Conservation (phyloP, 2,329 filamentous ascomycete species). For the Colletotrichum sidae region DNA sequence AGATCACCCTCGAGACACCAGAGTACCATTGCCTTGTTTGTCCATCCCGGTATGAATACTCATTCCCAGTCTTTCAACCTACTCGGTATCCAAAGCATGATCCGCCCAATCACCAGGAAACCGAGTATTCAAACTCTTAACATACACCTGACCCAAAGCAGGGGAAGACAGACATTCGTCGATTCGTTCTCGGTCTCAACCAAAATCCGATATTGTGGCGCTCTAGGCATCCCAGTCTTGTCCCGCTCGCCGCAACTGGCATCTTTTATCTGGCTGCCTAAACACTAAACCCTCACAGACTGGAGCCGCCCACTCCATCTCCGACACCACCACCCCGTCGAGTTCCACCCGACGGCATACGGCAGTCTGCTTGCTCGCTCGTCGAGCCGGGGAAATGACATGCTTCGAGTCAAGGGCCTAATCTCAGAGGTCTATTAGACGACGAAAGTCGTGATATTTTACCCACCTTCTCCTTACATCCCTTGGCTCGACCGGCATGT, state of each 20-base stretch:
- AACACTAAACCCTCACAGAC: slow-evolving; percentile 25
- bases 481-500: no score
- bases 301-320: slow-evolving; percentile 24
- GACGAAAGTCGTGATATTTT: no score
- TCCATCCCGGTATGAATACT: slow-evolving; percentile 5
- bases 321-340: slow-evolving; percentile 8
- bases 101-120: no score
- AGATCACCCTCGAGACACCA: slow-evolving; percentile 8
- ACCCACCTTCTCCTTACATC: not conserved
- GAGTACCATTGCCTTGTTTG: slow-evolving; percentile 2
- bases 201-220: slow-evolving; percentile 8
- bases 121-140: no score
- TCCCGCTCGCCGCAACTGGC: slow-evolving; percentile 14
- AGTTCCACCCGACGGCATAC: slow-evolving; percentile 1
- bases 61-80: not conserved
- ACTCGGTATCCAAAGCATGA: not conserved
- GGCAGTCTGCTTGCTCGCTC: not conserved
- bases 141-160: no score
- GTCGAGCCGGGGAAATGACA: not conserved
- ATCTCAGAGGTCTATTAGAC: not conserved
- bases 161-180: not conserved
- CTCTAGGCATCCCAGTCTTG: not conserved
- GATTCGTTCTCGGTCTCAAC: not conserved
- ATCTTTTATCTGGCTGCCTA: slow-evolving; percentile 34
- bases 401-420: slow-evolving; percentile 3